Evolutionary conservation across 345 rosid species (phyloP), one percentile per base, ranked within the genome.

Genomic region (Nasturtium officinale): DNA sequence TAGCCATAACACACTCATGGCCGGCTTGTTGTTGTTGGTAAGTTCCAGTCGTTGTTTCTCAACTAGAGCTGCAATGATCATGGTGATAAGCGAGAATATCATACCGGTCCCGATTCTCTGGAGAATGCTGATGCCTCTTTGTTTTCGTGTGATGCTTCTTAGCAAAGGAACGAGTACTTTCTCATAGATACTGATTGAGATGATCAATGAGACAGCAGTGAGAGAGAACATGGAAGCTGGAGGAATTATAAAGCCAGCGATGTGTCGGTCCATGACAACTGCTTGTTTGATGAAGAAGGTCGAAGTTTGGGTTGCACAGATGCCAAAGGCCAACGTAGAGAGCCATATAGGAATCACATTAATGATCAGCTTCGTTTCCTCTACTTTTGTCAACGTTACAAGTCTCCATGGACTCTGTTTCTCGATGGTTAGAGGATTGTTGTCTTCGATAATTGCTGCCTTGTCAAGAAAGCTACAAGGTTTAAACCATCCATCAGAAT

Each of bases 271-370:
- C 84, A 87, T 80, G 15, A 86, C 37, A 51, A 87, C 21, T 71
- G 86, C 77, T 78, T 94, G 98, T 79, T 95, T 95, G 89, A 89
- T 83, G 78, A 91, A 91, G 82, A 95, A 95, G 15, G 99, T 95
- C 9, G 91, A 7, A 8, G 84, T 46, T 79, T 94, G 98, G n/a
- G 96, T 83, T 3, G 88, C 84, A 53, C 91, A 78, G 1, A 91
- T 50, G 43, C 98, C 98, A 32, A 94, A 91, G 3, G 90, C 88
- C 33, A 94, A 69, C 1, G 86, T 71, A 1, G 82, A 75, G 35
- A 94, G 37, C 98, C 98, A 94, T 54, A 94, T 86, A 33, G 97
- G 98, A 42, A 88, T 81, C 83, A 91, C 78, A 81, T 89, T 89
- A 30, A 91, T 81, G 73, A 94, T 30, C 28, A 94, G 85, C 86